Evolutionary conservation across 139 green algal genomes (phyloP).

Genomic region (Diplosphaera chodatii): DNA sequence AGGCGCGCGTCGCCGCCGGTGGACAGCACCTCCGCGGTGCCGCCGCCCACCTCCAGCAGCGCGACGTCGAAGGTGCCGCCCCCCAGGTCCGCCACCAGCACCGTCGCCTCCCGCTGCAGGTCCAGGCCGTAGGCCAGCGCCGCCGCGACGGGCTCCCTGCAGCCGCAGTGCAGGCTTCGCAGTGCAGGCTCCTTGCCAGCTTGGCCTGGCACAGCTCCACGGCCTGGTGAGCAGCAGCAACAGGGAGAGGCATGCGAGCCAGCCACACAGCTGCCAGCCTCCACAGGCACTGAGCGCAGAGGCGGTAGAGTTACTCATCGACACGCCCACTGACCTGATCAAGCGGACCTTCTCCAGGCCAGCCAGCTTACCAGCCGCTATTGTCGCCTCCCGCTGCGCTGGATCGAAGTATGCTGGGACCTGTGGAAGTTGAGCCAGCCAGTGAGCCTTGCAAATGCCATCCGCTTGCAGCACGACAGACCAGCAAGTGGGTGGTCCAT

Average conservation of each 20-base stretch:
- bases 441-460: too few relatives aligned
- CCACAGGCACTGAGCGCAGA: too few relatives aligned
- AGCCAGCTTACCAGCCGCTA: conserved; percentile 61
- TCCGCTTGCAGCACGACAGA: too few relatives aligned
- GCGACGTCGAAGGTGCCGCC: conserved; percentile 85
- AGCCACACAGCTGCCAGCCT: too few relatives aligned
- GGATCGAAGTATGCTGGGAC: conserved; percentile 87
- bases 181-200: too few relatives aligned
- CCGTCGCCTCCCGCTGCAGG: conserved; percentile 63
- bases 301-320: too few relatives aligned
- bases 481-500: too few relatives aligned
- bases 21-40: conserved; percentile 78
- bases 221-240: too few relatives aligned
- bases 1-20: conserved; percentile 79
- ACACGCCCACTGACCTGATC: conserved; percentile 37
- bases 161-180: not conserved
- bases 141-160: conserved; percentile 76
- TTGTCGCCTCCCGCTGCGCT: conserved; percentile 65
- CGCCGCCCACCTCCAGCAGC: conserved; percentile 77
- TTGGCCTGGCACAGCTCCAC: too few relatives aligned
- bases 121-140: conserved; percentile 84
- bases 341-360: conserved; percentile 74
- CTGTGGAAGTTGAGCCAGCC: conserved; percentile 1
- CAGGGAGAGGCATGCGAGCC: too few relatives aligned
- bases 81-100: conserved; percentile 88